These are phyloP conservation scores for Phytophthora citrophthora DNA, from an alignment of 352 stramenopile species.

Conservation along the genomic window DNA sequence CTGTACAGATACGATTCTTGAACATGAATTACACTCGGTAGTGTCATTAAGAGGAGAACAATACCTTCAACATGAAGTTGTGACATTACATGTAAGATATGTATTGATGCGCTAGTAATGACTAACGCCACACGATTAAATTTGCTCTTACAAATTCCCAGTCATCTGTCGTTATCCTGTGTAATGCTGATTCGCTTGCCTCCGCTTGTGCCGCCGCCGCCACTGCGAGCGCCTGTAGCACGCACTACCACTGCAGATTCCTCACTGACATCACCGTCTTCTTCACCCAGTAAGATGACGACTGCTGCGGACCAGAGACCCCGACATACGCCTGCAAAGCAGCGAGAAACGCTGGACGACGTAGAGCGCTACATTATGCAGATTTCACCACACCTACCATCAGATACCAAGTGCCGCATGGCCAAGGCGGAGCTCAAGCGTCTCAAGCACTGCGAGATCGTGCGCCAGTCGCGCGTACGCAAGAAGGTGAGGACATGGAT, in stretches of 20 bases:
- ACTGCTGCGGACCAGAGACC: conserved; percentile 1
- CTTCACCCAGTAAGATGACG: background rate
- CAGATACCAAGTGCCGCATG: conserved; percentile 56
- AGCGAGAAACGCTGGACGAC: conserved; percentile 59
- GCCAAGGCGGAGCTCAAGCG: conserved; percentile 74
- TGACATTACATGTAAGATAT: no score
- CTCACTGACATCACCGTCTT: background rate
- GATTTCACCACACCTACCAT: conserved; percentile 46
- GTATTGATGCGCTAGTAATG: background rate
- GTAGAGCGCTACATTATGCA: conserved; percentile 62
- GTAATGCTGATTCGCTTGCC: conserved; percentile 6
- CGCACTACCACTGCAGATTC: background rate
- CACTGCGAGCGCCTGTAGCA: background rate
- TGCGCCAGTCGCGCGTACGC: conserved; percentile 78
- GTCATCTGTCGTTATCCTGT: background rate
- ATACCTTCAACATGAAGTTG: no score
- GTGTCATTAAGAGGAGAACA: no score
- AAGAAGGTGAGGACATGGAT: conserved; percentile 54
- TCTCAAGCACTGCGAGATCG: conserved; percentile 81
- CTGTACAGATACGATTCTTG: no score
- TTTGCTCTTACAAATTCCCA: background rate
- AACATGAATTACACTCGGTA: no score
- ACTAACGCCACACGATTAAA: background rate
- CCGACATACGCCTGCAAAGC: conserved; percentile 27
- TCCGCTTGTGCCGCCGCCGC: conserved; percentile 8